A percentile compares a stretch with the other conserved stretches of the same genome.
phyloP scores from a whole-genome alignment of 208 protist genomes.

The Trypanosoma boissoni region DNA sequence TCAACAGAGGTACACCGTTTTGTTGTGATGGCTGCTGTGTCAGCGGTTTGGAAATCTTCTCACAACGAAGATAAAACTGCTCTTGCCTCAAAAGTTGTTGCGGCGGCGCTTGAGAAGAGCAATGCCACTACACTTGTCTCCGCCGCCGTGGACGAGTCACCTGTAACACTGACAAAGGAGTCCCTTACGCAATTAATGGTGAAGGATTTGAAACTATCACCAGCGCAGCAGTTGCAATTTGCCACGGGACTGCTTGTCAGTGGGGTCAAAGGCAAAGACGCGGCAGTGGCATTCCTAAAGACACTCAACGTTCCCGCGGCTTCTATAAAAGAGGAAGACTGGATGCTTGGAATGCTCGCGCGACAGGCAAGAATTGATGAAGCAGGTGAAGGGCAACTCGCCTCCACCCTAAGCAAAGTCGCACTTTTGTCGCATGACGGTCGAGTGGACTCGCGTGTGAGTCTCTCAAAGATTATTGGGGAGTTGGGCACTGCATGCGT shows the following conservation, averaged over 20 bases:
- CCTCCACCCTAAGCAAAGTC: constrained; percentile 21
- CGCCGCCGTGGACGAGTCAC: constrained; percentile 43
- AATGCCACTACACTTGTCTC: constrained; percentile 66
- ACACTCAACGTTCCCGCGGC: constrained; percentile 47
- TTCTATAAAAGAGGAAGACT: constrained; percentile 55
- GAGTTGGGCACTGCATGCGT: constrained; percentile 85
- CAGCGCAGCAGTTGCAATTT: constrained; percentile 73
- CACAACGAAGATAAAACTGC: constrained; percentile 32
- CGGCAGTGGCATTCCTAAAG: constrained; percentile 56
- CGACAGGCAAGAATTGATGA: constrained; percentile 47
- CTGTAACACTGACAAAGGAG: constrained; percentile 35
- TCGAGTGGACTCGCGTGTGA: constrained; percentile 42
- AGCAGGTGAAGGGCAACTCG: constrained; percentile 52
- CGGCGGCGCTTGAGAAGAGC: constrained; percentile 49
- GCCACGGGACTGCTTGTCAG: constrained; percentile 61
- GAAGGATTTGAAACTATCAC: constrained; percentile 59
- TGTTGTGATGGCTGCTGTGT: constrained; percentile 38
- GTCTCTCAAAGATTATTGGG: constrained; percentile 69
- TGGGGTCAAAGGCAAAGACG: constrained; percentile 45
- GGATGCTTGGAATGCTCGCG: constrained; percentile 49
- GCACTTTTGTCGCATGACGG: constrained; percentile 26
- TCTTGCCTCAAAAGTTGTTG: constrained; percentile 60
- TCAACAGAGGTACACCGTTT: constrained; percentile 61
- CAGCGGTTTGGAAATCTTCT: constrained; percentile 22
- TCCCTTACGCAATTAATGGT: constrained; percentile 55